Conservation (phyloP, 352 stramenopile genomes). For the Pelagophyceae sp. region DNA sequence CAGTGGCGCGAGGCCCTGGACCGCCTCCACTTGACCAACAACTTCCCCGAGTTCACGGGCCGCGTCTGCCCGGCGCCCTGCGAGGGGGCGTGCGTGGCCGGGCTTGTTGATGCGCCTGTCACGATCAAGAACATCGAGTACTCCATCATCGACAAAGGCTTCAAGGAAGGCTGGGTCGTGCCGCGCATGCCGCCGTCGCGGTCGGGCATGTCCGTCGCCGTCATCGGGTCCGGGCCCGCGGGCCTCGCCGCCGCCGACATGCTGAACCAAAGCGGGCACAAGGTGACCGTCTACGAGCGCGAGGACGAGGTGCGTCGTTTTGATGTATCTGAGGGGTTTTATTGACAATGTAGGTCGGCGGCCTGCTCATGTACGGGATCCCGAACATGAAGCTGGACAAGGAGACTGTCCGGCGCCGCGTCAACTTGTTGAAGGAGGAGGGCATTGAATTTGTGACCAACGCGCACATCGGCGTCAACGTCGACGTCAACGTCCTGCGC, state of each 20-base stretch:
- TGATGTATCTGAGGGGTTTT: too few relatives aligned
- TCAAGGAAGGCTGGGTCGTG: constrained; percentile 86
- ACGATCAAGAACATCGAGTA: constrained; percentile 99
- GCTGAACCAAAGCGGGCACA: constrained; percentile 94
- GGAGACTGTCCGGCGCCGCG: constrained; percentile 83
- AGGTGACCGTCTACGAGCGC: constrained; percentile 93
- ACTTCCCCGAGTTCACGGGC: constrained; percentile 97
- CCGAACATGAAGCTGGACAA: constrained; percentile 98
- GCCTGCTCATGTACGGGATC: constrained; percentile 95
- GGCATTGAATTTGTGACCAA: constrained; percentile 94
- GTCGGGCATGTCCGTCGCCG: constrained; percentile 84
- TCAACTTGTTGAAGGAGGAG: constrained; percentile 85
- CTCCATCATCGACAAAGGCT: constrained; percentile 84
- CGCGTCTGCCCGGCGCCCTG: constrained; percentile 91
- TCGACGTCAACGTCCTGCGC: constrained; percentile 67
- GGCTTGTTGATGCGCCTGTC: constrained; percentile 85
- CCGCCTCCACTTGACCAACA: constrained; percentile 94
- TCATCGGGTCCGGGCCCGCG: constrained; percentile 84
- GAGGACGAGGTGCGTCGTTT: too few relatives aligned
- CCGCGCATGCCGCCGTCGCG: constrained; percentile 75
- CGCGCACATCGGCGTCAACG: constrained; percentile 74
- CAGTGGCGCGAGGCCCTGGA: constrained; percentile 91
- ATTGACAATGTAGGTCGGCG: too few relatives aligned
- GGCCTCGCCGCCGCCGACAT: constrained; percentile 86
- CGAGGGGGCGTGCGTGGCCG: constrained; percentile 86